Evolutionary conservation across 140 eudicot species (phyloP), one percentile per base, ranked within the genome.

Genomic region (Erigeron philadelphicus): DNA sequence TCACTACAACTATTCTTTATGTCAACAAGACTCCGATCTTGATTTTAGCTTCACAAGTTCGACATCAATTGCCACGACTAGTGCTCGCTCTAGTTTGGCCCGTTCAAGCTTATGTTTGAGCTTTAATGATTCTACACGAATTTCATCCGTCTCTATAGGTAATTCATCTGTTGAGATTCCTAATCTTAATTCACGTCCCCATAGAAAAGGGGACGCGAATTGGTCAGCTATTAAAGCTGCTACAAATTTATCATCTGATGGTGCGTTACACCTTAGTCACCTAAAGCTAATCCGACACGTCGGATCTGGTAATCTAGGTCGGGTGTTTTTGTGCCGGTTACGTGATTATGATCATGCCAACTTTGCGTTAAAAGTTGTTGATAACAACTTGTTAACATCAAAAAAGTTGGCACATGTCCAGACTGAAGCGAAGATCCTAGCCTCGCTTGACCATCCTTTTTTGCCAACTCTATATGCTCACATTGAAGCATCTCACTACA

Each of bases 401-500:
- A 88, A 88, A 63, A 88, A 92, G 48, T 73, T 88, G 47, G 61
- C 79, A 11, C 95, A 92, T 35, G 90, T 86, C 3, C 88, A 88
- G 35, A 88, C 95, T 0, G 98, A 92, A 65, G 95, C 95, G 0
- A 80, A 81, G 67, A 84, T 88, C 61, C 81, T 92, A 47, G 82
- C 96, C 17, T 17, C 84, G 41, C 80, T 92, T 0, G 98, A 92
- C 63, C 98, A 92, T 62, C 98, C 98, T 21, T 88, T 92, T 41
- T 85, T 92, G 11, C 98, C 98, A 53, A 92, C 98, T 1, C 90
- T 92, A 19, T 92, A 92, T 67, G 98, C 98, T 7, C 98, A 84
- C 38, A 45, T 92, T 8, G 86, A 92, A 52, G 98, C 79, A 3
- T 92, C 98, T 9, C 98, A 88, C 8, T 92, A 88, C 66, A 88